Evolutionary conservation across 176 grass and related monocot species (phyloP).

Genomic region (Juncus effusus): DNA sequence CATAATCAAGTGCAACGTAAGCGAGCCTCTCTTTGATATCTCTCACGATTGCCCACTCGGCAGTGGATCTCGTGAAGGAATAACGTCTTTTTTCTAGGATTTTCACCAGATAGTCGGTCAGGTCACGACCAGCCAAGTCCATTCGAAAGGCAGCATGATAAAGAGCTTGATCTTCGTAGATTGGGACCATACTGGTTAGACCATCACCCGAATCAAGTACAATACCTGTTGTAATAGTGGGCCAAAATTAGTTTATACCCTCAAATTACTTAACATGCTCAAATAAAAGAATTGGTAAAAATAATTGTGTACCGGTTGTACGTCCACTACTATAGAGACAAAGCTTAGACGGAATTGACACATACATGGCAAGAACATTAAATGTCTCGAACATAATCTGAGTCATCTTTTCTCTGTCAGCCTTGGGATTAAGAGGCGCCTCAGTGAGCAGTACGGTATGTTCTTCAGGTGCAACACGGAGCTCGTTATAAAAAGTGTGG

Average conservation of each 20-base stretch:
- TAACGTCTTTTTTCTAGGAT: slow-evolving; percentile 82
- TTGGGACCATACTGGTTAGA: slow-evolving; percentile 79
- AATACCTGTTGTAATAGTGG: slow-evolving; percentile 44
- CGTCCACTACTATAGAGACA: slow-evolving; percentile 72
- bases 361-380: slow-evolving; percentile 72
- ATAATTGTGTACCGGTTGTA: slow-evolving; percentile 52
- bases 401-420: slow-evolving; percentile 89
- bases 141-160: slow-evolving; percentile 75
- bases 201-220: slow-evolving; percentile 87
- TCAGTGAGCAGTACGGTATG: slow-evolving; percentile 68
- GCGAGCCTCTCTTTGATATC: slow-evolving; percentile 92
- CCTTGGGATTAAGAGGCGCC: slow-evolving; percentile 80
- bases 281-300: background rate
- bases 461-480: slow-evolving; percentile 79
- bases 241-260: background rate
- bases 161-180: slow-evolving; percentile 70
- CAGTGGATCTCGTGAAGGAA: slow-evolving; percentile 68
- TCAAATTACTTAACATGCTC: background rate
- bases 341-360: slow-evolving; percentile 75
- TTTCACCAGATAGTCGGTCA: slow-evolving; percentile 80
- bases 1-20: slow-evolving; percentile 69
- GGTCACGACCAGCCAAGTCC: slow-evolving; percentile 75
- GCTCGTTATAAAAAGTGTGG: slow-evolving; percentile 87
- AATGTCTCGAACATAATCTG: slow-evolving; percentile 95
- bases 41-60: slow-evolving; percentile 82